Conservation (phyloP, 2,329 filamentous ascomycete genomes). For the Ophiosphaerella narmari region DNA sequence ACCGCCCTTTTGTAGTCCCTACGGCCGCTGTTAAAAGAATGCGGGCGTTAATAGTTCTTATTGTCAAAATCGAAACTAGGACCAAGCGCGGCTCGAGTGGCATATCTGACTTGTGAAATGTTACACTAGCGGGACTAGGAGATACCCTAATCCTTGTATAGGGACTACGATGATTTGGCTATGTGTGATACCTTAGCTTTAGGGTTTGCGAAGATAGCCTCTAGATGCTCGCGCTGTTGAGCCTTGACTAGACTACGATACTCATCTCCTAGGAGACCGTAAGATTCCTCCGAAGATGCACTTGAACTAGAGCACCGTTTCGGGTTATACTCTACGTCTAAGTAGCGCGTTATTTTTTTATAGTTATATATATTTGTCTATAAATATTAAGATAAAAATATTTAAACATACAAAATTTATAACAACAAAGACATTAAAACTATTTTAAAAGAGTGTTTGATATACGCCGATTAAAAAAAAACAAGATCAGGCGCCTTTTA, state of each 20-base stretch:
- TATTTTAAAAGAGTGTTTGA: too few relatives aligned
- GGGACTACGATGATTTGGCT: not conserved
- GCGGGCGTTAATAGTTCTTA: not conserved
- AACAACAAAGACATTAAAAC: too few relatives aligned
- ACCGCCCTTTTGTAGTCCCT: not conserved
- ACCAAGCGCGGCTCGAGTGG: constrained; percentile 17
- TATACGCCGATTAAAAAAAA: too few relatives aligned
- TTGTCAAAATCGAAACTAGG: constrained; percentile 12
- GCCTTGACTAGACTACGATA: constrained; percentile 3
- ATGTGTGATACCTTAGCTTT: not conserved
- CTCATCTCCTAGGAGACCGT: constrained; percentile 13
- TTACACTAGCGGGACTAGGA: not conserved
- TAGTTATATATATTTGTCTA: too few relatives aligned
- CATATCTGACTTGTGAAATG: constrained; percentile 13
- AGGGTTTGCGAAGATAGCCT: constrained; percentile 4
- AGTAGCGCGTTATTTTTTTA: too few relatives aligned
- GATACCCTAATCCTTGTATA: constrained; percentile 7
- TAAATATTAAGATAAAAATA: too few relatives aligned
- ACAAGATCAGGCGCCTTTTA: too few relatives aligned
- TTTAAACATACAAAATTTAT: too few relatives aligned
- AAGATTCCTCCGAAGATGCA: not conserved
- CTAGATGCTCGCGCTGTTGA: constrained; percentile 6
- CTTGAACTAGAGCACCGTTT: too few relatives aligned
- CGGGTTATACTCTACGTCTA: too few relatives aligned
- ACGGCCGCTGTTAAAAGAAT: not conserved